Evolutionary conservation across 1,139 yeast species (phyloP).

Genomic region (Kluyveromyces sp.): DNA sequence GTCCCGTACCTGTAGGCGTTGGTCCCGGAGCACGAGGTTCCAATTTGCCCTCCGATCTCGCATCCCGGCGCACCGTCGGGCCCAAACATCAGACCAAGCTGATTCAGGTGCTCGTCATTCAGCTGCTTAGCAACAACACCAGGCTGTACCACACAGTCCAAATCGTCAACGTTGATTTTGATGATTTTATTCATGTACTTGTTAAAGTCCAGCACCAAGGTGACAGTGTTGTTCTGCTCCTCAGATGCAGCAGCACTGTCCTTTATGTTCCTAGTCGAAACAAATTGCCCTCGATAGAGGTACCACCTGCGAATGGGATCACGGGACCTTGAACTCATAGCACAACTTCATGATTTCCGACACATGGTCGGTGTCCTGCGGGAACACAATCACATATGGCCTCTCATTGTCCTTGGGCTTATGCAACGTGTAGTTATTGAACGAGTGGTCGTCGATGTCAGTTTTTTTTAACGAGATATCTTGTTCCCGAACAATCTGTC

Average conservation of each 20-base stretch:
- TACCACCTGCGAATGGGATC: constrained; percentile 70
- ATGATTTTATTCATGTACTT: constrained; percentile 43
- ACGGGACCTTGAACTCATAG: constrained; percentile 57
- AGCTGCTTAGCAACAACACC: constrained; percentile 62
- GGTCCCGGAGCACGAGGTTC: constrained; percentile 66
- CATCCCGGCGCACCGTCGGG: constrained; percentile 77
- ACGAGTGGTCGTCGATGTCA: constrained; percentile 42
- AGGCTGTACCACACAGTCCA: constrained; percentile 59
- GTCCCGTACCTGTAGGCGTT: constrained; percentile 32
- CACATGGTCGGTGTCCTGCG: constrained; percentile 57
- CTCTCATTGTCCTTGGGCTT: constrained; percentile 45
- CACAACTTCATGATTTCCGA: constrained; percentile 52
- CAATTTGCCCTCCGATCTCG: constrained; percentile 60
- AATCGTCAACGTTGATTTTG: constrained; percentile 44
- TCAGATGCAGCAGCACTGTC: not conserved
- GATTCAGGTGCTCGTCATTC: constrained; percentile 36
- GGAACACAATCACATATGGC: constrained; percentile 56
- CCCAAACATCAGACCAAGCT: constrained; percentile 42
- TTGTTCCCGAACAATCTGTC: constrained; percentile 33
- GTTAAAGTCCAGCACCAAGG: constrained; percentile 13
- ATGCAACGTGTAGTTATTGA: constrained; percentile 56
- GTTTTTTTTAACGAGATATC: constrained; percentile 28
- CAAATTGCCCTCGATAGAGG: constrained; percentile 72
- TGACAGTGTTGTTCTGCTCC: constrained; percentile 1
- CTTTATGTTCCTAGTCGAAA: constrained; percentile 51